Evolutionary conservation across 208 protist species (phyloP), one percentile per base, ranked within the genome.

Genomic region (Lotmaria passim): DNA sequence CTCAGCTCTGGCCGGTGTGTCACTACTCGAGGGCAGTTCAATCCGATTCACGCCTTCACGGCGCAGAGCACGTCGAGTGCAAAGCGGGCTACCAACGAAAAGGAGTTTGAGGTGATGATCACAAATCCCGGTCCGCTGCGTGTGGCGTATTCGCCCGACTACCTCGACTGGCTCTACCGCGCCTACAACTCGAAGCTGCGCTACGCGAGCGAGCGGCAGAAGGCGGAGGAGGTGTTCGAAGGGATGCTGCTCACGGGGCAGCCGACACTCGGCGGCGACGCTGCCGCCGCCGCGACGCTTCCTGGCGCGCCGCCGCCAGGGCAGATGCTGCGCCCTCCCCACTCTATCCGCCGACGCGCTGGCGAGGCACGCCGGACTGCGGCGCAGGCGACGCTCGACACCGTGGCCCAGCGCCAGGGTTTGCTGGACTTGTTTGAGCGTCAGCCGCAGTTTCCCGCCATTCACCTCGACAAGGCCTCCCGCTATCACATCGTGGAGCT

Each of bases 101-200:
- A 81, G 30, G 63, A 89, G 56, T 96, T 96, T 68, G 75, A 85
- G 61, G 66, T 47, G 28, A 67, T 93, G 62, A 84, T 93, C 58
- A 88, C 87, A 1, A 96, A 96, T 65, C 90, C 90, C 41, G 90
- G 90, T 0, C 90, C 90, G 12, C 47, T 96, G n/a, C 90, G 88
- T 30, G 74, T 93, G 17, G 70, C 71, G 19, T 96, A 93, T 73
- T 91, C 87, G 10, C 69, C 87, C 5, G 90, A 96, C 70, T 96
- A 96, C 74, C 82, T 96, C 46, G 87, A 96, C 66, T 96, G 90
- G 90, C 79, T 91, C 30, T 93, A 91, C 73, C 74, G 80, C 14
- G 86, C 76, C 17, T 96, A 96, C 85, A 77, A 63, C 61, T 50
- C 82, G 7, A 92, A 91, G 75, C 41, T 83, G 8, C 75, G 73